Evolutionary conservation across 2,329 filamentous ascomycete species (phyloP).

Genomic region (Samsoniella hepiali): DNA sequence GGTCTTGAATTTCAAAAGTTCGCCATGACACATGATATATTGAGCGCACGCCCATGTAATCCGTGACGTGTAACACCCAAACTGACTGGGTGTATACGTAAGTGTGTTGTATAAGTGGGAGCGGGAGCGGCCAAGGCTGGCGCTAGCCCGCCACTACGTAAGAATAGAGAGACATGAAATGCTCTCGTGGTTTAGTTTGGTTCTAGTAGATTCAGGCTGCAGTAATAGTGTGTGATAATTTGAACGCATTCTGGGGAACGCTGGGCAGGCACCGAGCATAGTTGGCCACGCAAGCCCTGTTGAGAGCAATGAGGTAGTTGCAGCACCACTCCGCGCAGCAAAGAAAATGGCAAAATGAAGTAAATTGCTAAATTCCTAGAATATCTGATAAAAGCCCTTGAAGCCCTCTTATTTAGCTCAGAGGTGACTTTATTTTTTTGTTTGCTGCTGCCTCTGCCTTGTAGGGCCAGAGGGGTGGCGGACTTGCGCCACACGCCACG

Average conservation of each 20-base stretch:
- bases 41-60: not conserved
- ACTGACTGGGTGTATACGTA: not conserved
- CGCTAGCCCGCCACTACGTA: not conserved
- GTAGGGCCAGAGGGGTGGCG: not conserved
- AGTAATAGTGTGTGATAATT: too few species aligned
- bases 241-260: too few species aligned
- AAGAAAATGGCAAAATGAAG: not conserved
- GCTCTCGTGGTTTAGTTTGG: not conserved
- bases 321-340: not conserved
- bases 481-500: conserved; percentile 9
- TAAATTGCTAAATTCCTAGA: not conserved
- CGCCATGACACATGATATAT: not conserved
- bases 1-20: not conserved
- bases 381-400: too few species aligned
- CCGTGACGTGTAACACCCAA: not conserved
- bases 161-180: not conserved
- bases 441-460: not conserved
- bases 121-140: not conserved
- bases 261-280: too few species aligned
- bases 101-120: not conserved
- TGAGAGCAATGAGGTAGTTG: not conserved
- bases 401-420: not conserved
- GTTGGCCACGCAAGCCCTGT: not conserved
- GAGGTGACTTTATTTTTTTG: not conserved
- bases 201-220: not conserved